Conservation (phyloP, 441 rosid species). For the Geranium incanum region DNA sequence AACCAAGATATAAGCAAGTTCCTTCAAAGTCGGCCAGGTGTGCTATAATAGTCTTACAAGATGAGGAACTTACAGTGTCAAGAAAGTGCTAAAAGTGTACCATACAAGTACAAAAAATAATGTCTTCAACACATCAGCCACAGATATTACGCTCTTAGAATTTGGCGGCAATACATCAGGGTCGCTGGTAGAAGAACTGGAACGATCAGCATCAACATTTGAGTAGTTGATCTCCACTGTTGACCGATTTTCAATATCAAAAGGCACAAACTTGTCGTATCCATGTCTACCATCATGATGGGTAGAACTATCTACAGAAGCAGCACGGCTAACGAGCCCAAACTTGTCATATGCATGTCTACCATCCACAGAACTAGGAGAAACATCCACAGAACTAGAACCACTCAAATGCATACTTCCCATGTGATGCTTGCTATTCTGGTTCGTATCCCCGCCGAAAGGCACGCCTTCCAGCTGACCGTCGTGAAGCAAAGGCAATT, state of each 20-base stretch:
- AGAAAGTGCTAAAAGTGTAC: constrained; percentile 97
- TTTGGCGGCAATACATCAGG: constrained; percentile 25
- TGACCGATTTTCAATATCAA: constrained; percentile 57
- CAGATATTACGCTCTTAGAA: constrained; percentile 37
- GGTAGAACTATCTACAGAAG: constrained; percentile 1
- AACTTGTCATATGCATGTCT: constrained; percentile 3
- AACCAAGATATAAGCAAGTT: constrained; percentile 5
- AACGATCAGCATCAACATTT: constrained; percentile 29
- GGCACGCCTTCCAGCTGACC: constrained; percentile 23
- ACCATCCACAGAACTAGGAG: constrained; percentile 15
- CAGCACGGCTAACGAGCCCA: constrained; percentile 2
- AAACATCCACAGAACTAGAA: constrained; percentile 25
- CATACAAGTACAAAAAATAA: constrained; percentile 88
- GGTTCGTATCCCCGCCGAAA: constrained; percentile 24
- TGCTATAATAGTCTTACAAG: neutral
- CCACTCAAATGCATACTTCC: constrained; percentile 43
- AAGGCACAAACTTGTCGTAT: constrained; percentile 40
- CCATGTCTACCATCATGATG: constrained; percentile 33
- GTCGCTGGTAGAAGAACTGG: constrained; percentile 22
- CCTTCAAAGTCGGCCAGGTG: constrained; percentile 3
- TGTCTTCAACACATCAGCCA: constrained; percentile 78
- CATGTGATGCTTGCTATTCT: constrained; percentile 25
- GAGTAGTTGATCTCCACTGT: constrained; percentile 30
- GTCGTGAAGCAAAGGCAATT: constrained; percentile 29
- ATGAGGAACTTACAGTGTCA: constrained; percentile 76